Base-by-base conservation (phyloP, 495 filamentous ascomycete genomes). In the Cladorrhinum samala region DNA sequence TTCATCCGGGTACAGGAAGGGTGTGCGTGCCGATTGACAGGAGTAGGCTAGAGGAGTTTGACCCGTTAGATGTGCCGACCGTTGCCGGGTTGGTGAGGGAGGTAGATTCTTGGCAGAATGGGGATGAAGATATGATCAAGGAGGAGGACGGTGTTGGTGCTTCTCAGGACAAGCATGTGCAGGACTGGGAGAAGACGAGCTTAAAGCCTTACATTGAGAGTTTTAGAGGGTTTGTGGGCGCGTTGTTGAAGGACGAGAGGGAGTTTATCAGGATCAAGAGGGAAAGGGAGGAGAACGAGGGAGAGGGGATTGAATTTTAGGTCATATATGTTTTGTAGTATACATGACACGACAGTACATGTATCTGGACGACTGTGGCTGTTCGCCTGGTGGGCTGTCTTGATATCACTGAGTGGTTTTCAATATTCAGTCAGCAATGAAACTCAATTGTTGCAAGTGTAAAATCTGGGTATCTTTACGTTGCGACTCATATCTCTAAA, bases 101-200 rank as follows among this genome's bases (percentile, higher is more conserved):
- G 71, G 91, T 97, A 58, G 89, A 95, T 61, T 70, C 70, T 33
- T 96, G 87, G 80, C 19, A 44, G 19, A 2, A 17, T 2, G 48
- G n/a, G 16, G 42, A 95, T 70, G 93, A 95, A 57, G 88, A 93
- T 60, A 69, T 70, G 33, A 95, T 86, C 78, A 59, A 58, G 20
- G 71, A 71, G 17, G 63, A 65, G 0, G 70, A 58, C 6, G 70
- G 70, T 11, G 66, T 57, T 9, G 60, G 63, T n/a, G n/a, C n/a
- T n/a, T n/a, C n/a, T n/a, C n/a, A n/a, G 16, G 69, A 45, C 2
- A 76, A 75, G 55, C 56, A 41, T 52, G 57, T 87, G 37, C 81
- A 82, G 65, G 94, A 98, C 66, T 96, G 91, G 79, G 92, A 98
- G 74, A 97, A 96, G 80, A 98, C 93, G 24, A 88, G 89, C 49